Percentiles rank a stretch among this genome's conserved stretches.
These are phyloP conservation scores for Taiozyma onychis DNA, from an alignment of 1,139 yeast species.

Conservation along the genomic window DNA sequence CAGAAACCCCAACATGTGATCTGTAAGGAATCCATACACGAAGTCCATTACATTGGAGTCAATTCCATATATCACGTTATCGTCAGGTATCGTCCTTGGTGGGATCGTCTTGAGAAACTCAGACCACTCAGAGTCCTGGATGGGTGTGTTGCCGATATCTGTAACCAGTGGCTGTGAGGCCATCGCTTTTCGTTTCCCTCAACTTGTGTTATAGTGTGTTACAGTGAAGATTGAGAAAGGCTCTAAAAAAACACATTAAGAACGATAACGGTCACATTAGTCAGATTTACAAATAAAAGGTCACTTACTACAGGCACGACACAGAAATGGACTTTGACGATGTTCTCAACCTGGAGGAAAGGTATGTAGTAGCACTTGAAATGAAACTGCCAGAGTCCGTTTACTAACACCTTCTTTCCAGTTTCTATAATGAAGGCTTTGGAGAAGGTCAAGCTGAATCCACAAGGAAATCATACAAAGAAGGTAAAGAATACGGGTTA, in stretches of 20 bases:
- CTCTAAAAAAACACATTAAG: too few species aligned
- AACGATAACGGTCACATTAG: too few species aligned
- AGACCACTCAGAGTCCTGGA: not conserved
- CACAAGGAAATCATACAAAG: constrained; percentile 50
- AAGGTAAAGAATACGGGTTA: constrained; percentile 74
- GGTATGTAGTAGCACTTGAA: constrained; percentile 21
- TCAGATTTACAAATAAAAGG: too few species aligned
- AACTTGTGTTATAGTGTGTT: too few species aligned
- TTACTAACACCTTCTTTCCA: too few species aligned
- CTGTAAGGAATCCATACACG: constrained; percentile 2
- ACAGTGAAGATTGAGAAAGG: too few species aligned
- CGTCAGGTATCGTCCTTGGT: not conserved
- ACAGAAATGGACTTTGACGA: constrained; percentile 37
- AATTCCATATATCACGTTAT: constrained; percentile 6
- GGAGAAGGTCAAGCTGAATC: constrained; percentile 44
- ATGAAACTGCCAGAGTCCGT: too few species aligned
- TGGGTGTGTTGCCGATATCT: not conserved
- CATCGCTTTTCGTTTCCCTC: not conserved
- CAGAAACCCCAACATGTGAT: not conserved
- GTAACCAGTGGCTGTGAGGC: not conserved
- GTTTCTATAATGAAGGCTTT: constrained; percentile 55
- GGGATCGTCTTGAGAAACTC: not conserved
- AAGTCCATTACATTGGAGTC: constrained; percentile 8
- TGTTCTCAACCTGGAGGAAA: constrained; percentile 47
- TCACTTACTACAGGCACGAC: too few species aligned